A percentile compares a stretch with the other conserved stretches of the same genome.
Conservation (phyloP, 2,329 filamentous ascomycete genomes). For the Corniculantispora saksenae region DNA sequence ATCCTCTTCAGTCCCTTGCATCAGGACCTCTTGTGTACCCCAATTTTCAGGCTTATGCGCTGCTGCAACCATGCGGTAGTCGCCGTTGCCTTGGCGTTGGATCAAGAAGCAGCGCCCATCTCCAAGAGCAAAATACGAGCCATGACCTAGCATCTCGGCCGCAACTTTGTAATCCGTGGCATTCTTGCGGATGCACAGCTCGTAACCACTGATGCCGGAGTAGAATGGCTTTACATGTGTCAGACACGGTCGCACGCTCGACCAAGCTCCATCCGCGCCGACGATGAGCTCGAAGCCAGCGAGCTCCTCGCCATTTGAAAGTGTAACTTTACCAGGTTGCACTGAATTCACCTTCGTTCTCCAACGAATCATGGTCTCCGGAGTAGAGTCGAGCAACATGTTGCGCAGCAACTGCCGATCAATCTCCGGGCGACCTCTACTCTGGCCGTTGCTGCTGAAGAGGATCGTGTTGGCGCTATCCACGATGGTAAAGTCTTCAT, state of each 20-base stretch:
- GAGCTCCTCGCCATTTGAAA: slow-evolving; percentile 29
- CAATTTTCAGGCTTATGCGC: slow-evolving; percentile 37
- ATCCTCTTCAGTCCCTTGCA: too few relatives aligned
- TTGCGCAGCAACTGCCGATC: slow-evolving; percentile 45
- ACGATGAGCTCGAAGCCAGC: slow-evolving; percentile 41
- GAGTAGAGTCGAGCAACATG: slow-evolving; percentile 45
- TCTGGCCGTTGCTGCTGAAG: slow-evolving; percentile 29
- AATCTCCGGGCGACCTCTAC: slow-evolving; percentile 32
- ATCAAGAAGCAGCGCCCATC: neutral
- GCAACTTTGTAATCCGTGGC: slow-evolving; percentile 50
- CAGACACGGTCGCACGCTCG: slow-evolving; percentile 36
- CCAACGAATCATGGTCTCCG: slow-evolving; percentile 44
- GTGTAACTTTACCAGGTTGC: neutral
- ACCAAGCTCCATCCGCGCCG: slow-evolving; percentile 41
- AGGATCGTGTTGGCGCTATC: slow-evolving; percentile 41
- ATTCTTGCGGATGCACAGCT: slow-evolving; percentile 26
- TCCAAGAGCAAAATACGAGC: slow-evolving; percentile 33
- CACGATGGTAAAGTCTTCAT: neutral
- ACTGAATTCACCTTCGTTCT: slow-evolving; percentile 25
- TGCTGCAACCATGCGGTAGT: slow-evolving; percentile 41
- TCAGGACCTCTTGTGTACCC: too few relatives aligned
- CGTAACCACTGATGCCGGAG: slow-evolving; percentile 11
- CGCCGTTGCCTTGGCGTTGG: slow-evolving; percentile 49
- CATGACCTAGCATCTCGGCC: slow-evolving; percentile 43
- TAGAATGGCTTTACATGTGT: slow-evolving; percentile 13